A percentile compares a stretch with the other conserved stretches of the same genome.
Conservation (phyloP, 140 eudicot genomes). For the Oenanthe javanica region DNA sequence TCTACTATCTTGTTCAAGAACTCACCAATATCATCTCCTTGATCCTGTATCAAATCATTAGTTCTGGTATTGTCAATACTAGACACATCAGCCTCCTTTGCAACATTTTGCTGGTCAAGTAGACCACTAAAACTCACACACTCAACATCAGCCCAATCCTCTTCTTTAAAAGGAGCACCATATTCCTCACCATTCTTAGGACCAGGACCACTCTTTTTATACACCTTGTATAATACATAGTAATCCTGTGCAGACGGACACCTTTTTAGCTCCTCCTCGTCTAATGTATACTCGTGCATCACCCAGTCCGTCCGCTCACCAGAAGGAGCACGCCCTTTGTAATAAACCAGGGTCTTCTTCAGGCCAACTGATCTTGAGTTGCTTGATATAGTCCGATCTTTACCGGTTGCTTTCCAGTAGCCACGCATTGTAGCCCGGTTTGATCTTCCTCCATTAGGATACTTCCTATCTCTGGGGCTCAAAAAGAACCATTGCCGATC, state of each 20-base stretch:
- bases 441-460: constrained; percentile 85
- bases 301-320: constrained; percentile 93
- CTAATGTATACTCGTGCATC: constrained; percentile 90
- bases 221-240: constrained; percentile 67
- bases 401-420: constrained; percentile 97
- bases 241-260: constrained; percentile 53
- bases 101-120: constrained; percentile 20
- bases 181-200: constrained; percentile 96
- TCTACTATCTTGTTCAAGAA: constrained; percentile 33
- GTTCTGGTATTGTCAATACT: constrained; percentile 10
- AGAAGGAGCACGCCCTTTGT: constrained; percentile 85
- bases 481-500: constrained; percentile 96
- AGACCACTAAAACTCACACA: constrained; percentile 25
- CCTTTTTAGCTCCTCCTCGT: constrained; percentile 81
- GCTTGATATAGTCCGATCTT: constrained; percentile 61
- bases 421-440: constrained; percentile 81
- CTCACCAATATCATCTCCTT: constrained; percentile 35
- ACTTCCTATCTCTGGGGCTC: constrained; percentile 78
- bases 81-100: constrained; percentile 4
- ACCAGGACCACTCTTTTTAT: constrained; percentile 91
- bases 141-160: constrained; percentile 82
- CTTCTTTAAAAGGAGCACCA: constrained; percentile 92
- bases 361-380: constrained; percentile 59
- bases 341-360: constrained; percentile 82
- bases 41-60: constrained; percentile 13